Evolutionary conservation across 352 stramenopile species (phyloP).

Genomic region (Globisporangium paroecandrum): DNA sequence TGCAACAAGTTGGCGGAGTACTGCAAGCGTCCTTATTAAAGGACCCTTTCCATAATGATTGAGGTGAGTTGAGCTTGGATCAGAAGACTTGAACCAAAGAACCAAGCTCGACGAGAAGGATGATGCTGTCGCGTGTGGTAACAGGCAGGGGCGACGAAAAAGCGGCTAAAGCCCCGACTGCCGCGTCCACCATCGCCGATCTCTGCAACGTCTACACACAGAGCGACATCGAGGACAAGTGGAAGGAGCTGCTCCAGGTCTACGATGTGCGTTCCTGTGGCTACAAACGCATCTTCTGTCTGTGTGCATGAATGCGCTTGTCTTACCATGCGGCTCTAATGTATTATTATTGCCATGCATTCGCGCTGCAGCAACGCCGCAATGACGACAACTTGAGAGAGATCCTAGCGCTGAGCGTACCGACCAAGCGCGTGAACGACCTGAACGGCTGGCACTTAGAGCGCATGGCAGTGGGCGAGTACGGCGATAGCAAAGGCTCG

Average conservation of each 20-base stretch:
- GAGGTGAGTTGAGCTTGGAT: not conserved
- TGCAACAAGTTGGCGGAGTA: conserved; percentile 9
- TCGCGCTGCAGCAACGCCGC: conserved; percentile 46
- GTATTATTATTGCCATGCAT: not conserved
- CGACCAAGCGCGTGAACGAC: conserved; percentile 50
- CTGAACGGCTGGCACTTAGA: conserved; percentile 77
- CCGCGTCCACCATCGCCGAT: conserved; percentile 35
- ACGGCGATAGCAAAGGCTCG: conserved; percentile 31
- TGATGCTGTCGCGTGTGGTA: conserved; percentile 17
- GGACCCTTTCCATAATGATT: not conserved
- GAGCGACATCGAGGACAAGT: conserved; percentile 63
- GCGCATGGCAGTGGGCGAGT: conserved; percentile 77
- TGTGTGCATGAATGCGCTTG: not conserved
- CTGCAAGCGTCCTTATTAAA: not conserved
- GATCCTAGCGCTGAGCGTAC: conserved; percentile 70
- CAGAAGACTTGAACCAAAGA: not conserved
- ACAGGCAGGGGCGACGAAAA: conserved; percentile 19
- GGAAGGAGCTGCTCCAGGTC: conserved; percentile 56
- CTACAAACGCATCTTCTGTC: conserved; percentile 2
- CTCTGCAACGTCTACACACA: conserved; percentile 69
- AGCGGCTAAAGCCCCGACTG: conserved; percentile 15
- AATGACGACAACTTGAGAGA: conserved; percentile 75
- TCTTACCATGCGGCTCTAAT: not conserved
- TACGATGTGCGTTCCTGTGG: conserved; percentile 55
- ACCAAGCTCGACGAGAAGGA: conserved; percentile 19